Base-by-base conservation (phyloP, 805 yeast species). In the Metschnikowia picachoensis region DNA sequence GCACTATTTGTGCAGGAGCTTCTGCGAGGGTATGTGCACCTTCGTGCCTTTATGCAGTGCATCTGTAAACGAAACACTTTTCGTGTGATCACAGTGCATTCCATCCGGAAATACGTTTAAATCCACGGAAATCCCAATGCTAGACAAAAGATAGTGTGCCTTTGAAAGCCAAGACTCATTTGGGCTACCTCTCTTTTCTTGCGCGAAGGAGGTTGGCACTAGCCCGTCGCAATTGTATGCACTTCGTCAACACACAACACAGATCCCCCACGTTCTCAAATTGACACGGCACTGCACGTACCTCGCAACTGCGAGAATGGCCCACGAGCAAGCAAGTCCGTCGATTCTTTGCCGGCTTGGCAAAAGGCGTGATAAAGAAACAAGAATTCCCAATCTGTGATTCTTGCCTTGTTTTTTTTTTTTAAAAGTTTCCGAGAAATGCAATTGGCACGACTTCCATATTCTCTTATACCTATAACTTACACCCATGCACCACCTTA, bases 401-500 rank as follows among this genome's bases (percentile, higher is more conserved):
- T n/a, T n/a, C n/a, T n/a, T n/a, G n/a, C n/a, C n/a, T n/a, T n/a
- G n/a, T n/a, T n/a, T n/a, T n/a, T n/a, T n/a, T n/a, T n/a, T n/a
- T n/a, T n/a, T n/a, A n/a, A n/a, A n/a, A n/a, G n/a, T 20, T 20
- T 20, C 20, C 6, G 4, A 20, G 20, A 20, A 4, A 20, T 20
- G 20, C 20, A 20, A 20, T 20, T 20, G 20, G 20, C 20, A 6
- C 6, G 20, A 20, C 20, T 2, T 20, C 20, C 20, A 4, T 4
- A 20, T 20, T 20, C 20, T 1, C 6, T 6, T 20, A 20, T 20
- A 2, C 20, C 20, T 20, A n/a, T 2, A 12, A n/a, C 4, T 32
- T 44, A 33, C 58, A 54, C 14, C 46, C 47, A 25, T 53, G 41
- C 28, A 52, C 51, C 30, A 54, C 39, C 34, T 39, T 60, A 54